Percentiles rank a stretch among this genome's conserved stretches.
phyloP scores from a whole-genome alignment of 2,329 filamentous ascomycete species.

The Paradendryphiella salina region DNA sequence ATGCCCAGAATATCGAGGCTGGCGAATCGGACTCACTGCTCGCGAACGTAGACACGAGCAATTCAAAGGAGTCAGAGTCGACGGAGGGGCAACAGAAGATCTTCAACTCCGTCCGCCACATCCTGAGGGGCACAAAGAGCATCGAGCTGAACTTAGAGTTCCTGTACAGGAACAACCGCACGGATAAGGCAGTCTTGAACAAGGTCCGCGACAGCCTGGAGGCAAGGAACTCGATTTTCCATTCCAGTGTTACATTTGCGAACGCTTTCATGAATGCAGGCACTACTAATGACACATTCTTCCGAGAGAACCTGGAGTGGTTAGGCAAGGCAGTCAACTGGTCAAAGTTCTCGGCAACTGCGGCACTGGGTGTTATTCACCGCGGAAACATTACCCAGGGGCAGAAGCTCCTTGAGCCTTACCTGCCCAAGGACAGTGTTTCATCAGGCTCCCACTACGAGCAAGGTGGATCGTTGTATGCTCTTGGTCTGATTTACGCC shows the following conservation, averaged over 20 bases:
- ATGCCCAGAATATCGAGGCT: conserved; percentile 49
- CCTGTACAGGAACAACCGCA: conserved; percentile 91
- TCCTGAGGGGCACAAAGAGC: conserved; percentile 85
- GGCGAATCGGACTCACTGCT: conserved; percentile 63
- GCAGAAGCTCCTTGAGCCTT: conserved; percentile 89
- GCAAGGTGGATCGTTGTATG: conserved; percentile 93
- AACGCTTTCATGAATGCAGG: conserved; percentile 99
- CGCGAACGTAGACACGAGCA: conserved; percentile 57
- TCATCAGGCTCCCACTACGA: conserved; percentile 85
- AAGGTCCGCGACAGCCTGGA: conserved; percentile 95
- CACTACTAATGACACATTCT: conserved; percentile 97
- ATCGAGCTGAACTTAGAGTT: conserved; percentile 97
- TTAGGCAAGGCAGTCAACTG: conserved; percentile 97
- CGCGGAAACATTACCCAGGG: conserved; percentile 92
- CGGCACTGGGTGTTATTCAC: conserved; percentile 94
- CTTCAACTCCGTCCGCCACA: conserved; percentile 61
- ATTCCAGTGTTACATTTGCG: conserved; percentile 94
- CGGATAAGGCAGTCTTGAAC: conserved; percentile 89
- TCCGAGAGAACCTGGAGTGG: conserved; percentile 97
- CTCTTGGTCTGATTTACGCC: conserved; percentile 92
- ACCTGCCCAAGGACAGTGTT: conserved; percentile 78
- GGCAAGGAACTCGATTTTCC: conserved; percentile 96
- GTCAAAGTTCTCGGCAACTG: conserved; percentile 98
- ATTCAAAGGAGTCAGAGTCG: conserved; percentile 51
- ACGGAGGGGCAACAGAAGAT: conserved; percentile 58